phyloP scores from a whole-genome alignment of 1,284 basidiomycete species.

The Cryptococcus sp. region DNA sequence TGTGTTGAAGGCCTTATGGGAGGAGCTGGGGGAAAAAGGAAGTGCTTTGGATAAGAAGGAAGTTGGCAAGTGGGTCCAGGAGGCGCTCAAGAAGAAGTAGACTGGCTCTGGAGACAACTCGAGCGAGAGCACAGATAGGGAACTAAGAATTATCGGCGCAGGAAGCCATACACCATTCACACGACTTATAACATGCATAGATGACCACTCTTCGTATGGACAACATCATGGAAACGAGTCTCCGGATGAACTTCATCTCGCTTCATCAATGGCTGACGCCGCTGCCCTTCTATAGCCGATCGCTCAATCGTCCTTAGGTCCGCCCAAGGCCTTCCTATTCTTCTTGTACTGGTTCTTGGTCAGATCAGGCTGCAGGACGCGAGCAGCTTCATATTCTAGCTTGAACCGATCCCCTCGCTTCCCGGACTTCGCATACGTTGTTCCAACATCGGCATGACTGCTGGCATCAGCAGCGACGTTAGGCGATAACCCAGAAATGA shows the following conservation, averaged over 20 bases:
- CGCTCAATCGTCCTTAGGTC: no score
- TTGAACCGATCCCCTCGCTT: neutral
- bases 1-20: constrained; percentile 46
- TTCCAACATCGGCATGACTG: no score
- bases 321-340: neutral
- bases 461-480: no score
- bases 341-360: neutral
- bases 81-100: constrained; percentile 30
- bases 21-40: constrained; percentile 43
- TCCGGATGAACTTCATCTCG: neutral
- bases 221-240: neutral
- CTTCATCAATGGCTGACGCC: neutral
- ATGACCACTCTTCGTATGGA: no score
- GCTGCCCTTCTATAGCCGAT: no score
- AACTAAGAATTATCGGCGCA: no score
- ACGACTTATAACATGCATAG: no score
- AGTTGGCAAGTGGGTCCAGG: constrained; percentile 41
- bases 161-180: no score
- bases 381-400: constrained; percentile 2
- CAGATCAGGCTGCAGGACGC: neutral
- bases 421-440: no score
- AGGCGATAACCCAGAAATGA: neutral
- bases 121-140: no score
- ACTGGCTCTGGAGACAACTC: no score
- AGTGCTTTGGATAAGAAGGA: constrained; percentile 48